Percentiles rank a stretch among this genome's conserved stretches.
Conservation (phyloP, 2,329 filamentous ascomycete species). For the Blumeriella jaapii region DNA sequence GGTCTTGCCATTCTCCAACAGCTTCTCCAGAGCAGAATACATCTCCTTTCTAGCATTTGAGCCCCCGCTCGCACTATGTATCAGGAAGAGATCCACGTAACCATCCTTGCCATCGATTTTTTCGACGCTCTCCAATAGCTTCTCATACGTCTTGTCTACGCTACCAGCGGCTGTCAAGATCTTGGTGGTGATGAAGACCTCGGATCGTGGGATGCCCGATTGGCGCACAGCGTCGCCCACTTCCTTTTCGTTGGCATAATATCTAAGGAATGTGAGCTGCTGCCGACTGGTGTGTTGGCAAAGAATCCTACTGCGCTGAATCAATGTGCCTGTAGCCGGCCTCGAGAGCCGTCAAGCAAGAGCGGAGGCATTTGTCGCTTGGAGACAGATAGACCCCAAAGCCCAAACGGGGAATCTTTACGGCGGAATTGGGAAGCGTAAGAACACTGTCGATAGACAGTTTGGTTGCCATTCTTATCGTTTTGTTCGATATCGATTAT, state of each 20-base stretch:
- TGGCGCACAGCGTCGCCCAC: conserved; percentile 52
- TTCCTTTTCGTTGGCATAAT: conserved; percentile 57
- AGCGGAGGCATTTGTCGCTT: conserved; percentile 40
- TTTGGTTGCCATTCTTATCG: conserved; percentile 13
- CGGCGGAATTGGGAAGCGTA: conserved; percentile 24
- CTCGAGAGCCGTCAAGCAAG: conserved; percentile 45
- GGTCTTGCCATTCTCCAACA: conserved; percentile 46
- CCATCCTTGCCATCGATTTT: conserved; percentile 45
- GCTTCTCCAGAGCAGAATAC: conserved; percentile 54
- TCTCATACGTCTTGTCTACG: conserved; percentile 46
- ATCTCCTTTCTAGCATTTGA: conserved; percentile 44
- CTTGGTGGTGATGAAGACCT: conserved; percentile 63
- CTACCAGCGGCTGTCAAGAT: conserved; percentile 43
- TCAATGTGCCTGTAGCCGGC: conserved; percentile 53
- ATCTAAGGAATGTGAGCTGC: conserved; percentile 30
- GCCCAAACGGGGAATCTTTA: conserved; percentile 52
- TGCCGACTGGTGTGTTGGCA: neutral
- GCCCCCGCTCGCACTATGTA: conserved; percentile 52
- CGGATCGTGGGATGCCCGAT: conserved; percentile 41
- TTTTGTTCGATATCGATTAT: too few species aligned
- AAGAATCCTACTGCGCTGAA: conserved; percentile 36
- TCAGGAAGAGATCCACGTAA: conserved; percentile 61
- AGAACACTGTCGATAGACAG: conserved; percentile 13
- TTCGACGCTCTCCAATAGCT: conserved; percentile 47
- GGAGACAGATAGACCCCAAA: conserved; percentile 60